Evolutionary conservation across 2,329 filamentous ascomycete species (phyloP).

Genomic region (Fusarium duplospermum): DNA sequence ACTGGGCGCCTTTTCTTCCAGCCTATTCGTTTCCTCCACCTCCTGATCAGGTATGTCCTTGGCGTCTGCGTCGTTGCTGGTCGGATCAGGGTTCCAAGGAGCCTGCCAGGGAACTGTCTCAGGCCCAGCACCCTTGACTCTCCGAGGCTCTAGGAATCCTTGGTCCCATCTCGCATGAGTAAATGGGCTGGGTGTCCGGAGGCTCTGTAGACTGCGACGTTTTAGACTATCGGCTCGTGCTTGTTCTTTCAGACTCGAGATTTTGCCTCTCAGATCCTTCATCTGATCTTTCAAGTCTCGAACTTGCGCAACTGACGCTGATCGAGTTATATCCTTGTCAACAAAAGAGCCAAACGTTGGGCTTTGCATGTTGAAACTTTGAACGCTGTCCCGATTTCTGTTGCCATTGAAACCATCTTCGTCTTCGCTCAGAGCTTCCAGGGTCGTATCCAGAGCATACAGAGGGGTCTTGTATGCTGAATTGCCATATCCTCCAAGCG

Average conservation of each 20-base stretch:
- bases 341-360: conserved; percentile 57
- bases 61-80: conserved; percentile 22
- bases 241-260: conserved; percentile 82
- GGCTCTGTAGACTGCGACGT: conserved; percentile 79
- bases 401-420: conserved; percentile 50
- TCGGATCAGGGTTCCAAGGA: conserved; percentile 23
- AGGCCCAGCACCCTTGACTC: conserved; percentile 30
- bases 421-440: conserved; percentile 68
- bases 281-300: conserved; percentile 84
- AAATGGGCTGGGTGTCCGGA: conserved; percentile 82
- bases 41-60: conserved; percentile 3
- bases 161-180: conserved; percentile 69
- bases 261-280: conserved; percentile 85
- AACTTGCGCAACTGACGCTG: conserved; percentile 79
- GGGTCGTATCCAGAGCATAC: conserved; percentile 54
- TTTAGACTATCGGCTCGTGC: conserved; percentile 83
- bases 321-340: conserved; percentile 68
- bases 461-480: conserved; percentile 54
- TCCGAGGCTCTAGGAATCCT: conserved; percentile 39
- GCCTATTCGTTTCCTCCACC: conserved; percentile 4
- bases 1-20: conserved; percentile 23
- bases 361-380: conserved; percentile 54
- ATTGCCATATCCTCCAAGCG: conserved; percentile 45
- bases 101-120: conserved; percentile 35
- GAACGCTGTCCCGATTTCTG: conserved; percentile 31